Base-by-base conservation (phyloP, 768 basidiomycete genomes). In the Leccinum boreale region DNA sequence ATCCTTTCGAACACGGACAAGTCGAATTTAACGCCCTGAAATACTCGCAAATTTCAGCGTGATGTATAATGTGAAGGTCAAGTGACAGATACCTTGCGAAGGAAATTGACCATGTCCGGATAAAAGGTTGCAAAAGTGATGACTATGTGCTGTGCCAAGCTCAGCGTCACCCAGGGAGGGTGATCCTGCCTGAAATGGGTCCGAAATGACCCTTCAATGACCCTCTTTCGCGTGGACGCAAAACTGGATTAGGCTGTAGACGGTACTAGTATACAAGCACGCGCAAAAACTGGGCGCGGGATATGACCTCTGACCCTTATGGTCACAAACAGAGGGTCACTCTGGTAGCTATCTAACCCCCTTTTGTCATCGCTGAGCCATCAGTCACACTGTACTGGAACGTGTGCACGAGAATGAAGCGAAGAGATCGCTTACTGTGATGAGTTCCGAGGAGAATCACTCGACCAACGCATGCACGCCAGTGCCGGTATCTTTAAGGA, bases 401-500 rank as follows among this genome's bases (percentile, higher is more conserved):
- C 29, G 45, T 21, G 28, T 42, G 48, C 17, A n/a, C 39, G n/a
- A 29, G 10, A 12, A 56, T 23, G 57, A 49, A 58, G 53, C 26
- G 28, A 26, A 48, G 28, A 48, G 39, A 35, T 31, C 42, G 62
- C 65, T 66, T 52, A 70, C 65, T 55, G 48, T 52, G 23, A 54
- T 23, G 33, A 19, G 29, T 35, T 53, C 29, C 45, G 4, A 21
- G 11, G 39, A 42, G 26, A 42, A 50, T 64, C 63, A 81, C 65
- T 80, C 81, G 53, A 80, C 72, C 39, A 79, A 72, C 19, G 79
- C 73, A 51, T 78, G 63, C 53, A 79, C 71, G 45, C 60, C 26
- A 0, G 36, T 33, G 48, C 78, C 78, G 33, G 68, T 78, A 47
- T 78, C 78, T 77, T 79, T 80, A 59, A 79, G 74, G 53, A 74